Evolutionary conservation across 2,329 filamentous ascomycete species (phyloP), one percentile per base, ranked within the genome.

Genomic region (Xylaria digitata): DNA sequence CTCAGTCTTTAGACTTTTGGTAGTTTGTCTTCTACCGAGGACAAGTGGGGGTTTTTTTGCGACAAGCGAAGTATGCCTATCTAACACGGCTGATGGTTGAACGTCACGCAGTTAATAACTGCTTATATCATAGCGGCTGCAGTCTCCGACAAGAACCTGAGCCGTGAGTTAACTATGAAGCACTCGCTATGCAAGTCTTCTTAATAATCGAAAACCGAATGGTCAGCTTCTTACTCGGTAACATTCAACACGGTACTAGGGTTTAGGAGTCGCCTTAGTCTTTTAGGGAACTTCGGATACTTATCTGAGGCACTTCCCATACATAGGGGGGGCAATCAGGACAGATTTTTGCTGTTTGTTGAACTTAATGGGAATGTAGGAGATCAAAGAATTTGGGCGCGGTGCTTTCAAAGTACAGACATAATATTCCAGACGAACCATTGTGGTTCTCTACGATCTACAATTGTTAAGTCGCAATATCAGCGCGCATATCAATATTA

Each of bases 311-410:
- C 19, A 37, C 6, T 54, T 56, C 17, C 46, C 15, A 62, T 55
- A 53, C 55, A n/a, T 19, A 53, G 21, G 58, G 21, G 58, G 30
- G 42, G 30, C 42, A 46, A 59, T 19, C 23, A 60, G 68, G 63
- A 66, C 65, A 64, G 21, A 53, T 45, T 70, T 67, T 70, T 64
- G 66, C 68, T 66, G 45, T 55, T 57, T 42, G 61, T 66, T 68
- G 48, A 63, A 66, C 45, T 60, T 64, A 59, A 23, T 50, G 63
- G 66, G 61, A 64, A 63, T 66, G 54, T 63, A 66, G 56, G 60
- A 61, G 68, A 64, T 30, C 53, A 45, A 61, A 37, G n/a, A 59
- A 52, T 57, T 68, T 68, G 66, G 63, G 40, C 49, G 68, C 60
- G 53, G 34, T 65, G 60, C 63, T 64, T 68, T 65, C 21, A 59